Evolutionary conservation across 768 basidiomycete species (phyloP).

Genomic region (Tulasnella sp.): DNA sequence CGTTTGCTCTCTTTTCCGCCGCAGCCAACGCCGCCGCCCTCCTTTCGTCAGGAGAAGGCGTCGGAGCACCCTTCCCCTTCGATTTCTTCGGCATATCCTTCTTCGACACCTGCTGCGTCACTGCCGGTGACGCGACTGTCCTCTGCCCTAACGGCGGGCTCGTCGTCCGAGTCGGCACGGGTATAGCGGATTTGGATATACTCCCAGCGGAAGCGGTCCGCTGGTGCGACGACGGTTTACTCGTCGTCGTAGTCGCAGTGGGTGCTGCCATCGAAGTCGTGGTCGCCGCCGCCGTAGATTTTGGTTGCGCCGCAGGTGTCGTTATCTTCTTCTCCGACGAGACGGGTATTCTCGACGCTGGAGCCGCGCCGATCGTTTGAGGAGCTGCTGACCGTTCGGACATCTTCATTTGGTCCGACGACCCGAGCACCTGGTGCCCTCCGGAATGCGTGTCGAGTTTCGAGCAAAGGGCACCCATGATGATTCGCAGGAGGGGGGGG

Average conservation of each 20-base stretch:
- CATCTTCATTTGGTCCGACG: neutral
- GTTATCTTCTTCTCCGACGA: neutral
- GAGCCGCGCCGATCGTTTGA: neutral
- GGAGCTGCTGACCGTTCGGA: neutral
- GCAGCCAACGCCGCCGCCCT: constrained; percentile 2
- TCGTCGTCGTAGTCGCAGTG: no score
- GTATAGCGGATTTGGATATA: neutral
- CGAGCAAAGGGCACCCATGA: constrained; percentile 2
- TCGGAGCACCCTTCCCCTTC: neutral
- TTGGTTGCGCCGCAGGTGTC: neutral
- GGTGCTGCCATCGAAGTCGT: no score
- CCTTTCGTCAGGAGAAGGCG: neutral
- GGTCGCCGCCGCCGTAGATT: neutral
- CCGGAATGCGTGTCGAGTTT: constrained; percentile 7
- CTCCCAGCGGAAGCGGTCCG: neutral
- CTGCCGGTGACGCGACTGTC: no score
- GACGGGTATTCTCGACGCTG: neutral
- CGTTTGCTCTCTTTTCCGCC: neutral
- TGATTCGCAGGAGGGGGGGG: neutral
- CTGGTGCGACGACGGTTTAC: neutral
- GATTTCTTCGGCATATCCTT: neutral
- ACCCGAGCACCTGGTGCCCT: neutral
- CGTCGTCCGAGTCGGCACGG: neutral
- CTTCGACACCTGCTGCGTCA: neutral
- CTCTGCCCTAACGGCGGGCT: neutral